Evolutionary conservation across 805 yeast species (phyloP).

Genomic region (Nakazawaea wickerhamii): DNA sequence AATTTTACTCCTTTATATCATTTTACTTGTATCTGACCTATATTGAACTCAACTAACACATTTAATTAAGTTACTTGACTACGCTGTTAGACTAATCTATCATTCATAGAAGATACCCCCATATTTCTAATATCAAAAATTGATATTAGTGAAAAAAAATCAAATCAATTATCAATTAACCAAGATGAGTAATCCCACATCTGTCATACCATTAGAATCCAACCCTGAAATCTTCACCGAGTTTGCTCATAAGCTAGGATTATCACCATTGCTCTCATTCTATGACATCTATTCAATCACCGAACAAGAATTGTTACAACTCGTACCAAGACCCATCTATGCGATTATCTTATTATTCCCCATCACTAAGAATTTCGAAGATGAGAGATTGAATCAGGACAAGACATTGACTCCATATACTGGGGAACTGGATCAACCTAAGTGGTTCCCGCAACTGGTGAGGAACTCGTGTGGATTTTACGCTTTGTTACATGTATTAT

Average conservation of each 20-base stretch:
- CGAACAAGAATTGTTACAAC: constrained; percentile 74
- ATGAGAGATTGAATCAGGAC: constrained; percentile 39
- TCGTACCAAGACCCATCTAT: constrained; percentile 75
- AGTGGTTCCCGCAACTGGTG: constrained; percentile 85
- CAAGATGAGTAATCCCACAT: constrained; percentile 8
- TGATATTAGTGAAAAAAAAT: neutral
- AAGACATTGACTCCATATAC: constrained; percentile 19
- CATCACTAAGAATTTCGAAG: constrained; percentile 56
- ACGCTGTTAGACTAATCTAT: too few relatives aligned
- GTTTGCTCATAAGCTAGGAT: constrained; percentile 65
- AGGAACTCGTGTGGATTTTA: constrained; percentile 91
- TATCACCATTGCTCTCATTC: constrained; percentile 54
- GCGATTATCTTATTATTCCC: constrained; percentile 84
- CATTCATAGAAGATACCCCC: too few relatives aligned
- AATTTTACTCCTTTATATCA: too few relatives aligned
- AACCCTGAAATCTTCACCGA: constrained; percentile 79
- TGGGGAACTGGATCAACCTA: constrained; percentile 28
- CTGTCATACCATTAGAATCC: constrained; percentile 85
- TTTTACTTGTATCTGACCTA: too few relatives aligned
- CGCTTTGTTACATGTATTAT: constrained; percentile 65
- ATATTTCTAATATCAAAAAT: constrained; percentile 21
- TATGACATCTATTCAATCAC: constrained; percentile 81
- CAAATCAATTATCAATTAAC: neutral
- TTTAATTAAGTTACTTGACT: too few relatives aligned
- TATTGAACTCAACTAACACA: too few relatives aligned